Conservation (phyloP, 805 yeast species). For the Saccharomycopsis schoenii region DNA sequence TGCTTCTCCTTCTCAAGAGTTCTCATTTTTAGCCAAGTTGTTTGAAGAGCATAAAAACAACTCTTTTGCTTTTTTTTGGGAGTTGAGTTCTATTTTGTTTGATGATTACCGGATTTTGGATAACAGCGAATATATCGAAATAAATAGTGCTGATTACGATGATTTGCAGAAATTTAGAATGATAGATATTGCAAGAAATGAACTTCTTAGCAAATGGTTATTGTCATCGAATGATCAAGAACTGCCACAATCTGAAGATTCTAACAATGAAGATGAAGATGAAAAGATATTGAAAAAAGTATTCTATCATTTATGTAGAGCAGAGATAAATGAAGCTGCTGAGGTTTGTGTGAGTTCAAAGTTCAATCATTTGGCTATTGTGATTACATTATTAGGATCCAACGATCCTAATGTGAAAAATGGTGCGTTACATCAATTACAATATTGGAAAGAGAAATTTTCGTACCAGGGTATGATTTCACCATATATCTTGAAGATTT, state of each 20-base stretch:
- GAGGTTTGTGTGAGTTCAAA: slow-evolving; percentile 47
- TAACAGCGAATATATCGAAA: slow-evolving; percentile 21
- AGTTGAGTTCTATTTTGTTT: slow-evolving; percentile 54
- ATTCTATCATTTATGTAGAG: slow-evolving; percentile 39
- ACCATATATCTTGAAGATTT: slow-evolving; percentile 42
- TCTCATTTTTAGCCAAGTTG: slow-evolving; percentile 25
- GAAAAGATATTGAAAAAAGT: slow-evolving; percentile 41
- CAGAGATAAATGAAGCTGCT: slow-evolving; percentile 55
- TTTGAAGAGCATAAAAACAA: slow-evolving; percentile 3
- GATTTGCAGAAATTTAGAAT: slow-evolving; percentile 19
- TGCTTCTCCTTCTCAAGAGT: slow-evolving; percentile 24
- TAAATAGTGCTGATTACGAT: slow-evolving; percentile 19
- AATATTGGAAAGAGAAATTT: slow-evolving; percentile 46
- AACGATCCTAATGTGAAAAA: slow-evolving; percentile 47
- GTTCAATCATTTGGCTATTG: slow-evolving; percentile 60
- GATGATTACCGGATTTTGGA: slow-evolving; percentile 28
- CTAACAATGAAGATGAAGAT: slow-evolving; percentile 11
- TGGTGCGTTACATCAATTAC: slow-evolving; percentile 53
- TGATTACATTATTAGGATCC: slow-evolving; percentile 63
- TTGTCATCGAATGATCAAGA: slow-evolving; percentile 32
- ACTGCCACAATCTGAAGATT: slow-evolving; percentile 19
- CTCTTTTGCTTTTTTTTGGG: slow-evolving; percentile 30
- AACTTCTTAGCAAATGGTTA: slow-evolving; percentile 48
- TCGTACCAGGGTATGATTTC: slow-evolving; percentile 41
- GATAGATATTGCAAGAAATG: slow-evolving; percentile 31